Evolutionary conservation across 176 grass and related monocot genomes (phyloP).

Genomic region (Paspalum notatum): DNA sequence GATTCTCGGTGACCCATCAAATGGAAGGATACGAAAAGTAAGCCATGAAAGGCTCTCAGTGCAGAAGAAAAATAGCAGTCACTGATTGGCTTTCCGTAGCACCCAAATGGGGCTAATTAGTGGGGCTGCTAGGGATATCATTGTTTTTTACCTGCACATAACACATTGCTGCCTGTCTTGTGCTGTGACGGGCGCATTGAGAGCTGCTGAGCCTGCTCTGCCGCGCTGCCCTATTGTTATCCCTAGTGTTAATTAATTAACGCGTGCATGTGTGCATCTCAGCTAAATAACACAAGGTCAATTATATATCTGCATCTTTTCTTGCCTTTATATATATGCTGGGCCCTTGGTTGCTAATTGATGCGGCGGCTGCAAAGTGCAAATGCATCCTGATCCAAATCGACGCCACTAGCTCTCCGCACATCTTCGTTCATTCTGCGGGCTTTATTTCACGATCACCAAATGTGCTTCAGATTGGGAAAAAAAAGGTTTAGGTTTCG

Average conservation of each 20-base stretch:
- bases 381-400: constrained; percentile 25
- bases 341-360: neutral
- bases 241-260: too few relatives aligned
- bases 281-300: too few relatives aligned
- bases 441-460: constrained; percentile 45
- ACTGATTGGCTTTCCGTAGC: too few relatives aligned
- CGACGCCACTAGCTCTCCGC: constrained; percentile 36
- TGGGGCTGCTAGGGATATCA: constrained; percentile 36
- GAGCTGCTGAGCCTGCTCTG: too few relatives aligned
- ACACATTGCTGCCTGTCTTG: too few relatives aligned
- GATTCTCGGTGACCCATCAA: neutral
- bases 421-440: constrained; percentile 34
- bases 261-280: too few relatives aligned
- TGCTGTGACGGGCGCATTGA: too few relatives aligned
- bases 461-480: neutral
- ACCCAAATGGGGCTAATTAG: constrained; percentile 53
- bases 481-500: neutral
- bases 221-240: too few relatives aligned
- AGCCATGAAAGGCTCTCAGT: neutral
- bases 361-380: constrained; percentile 23
- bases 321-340: too few relatives aligned
- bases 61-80: too few relatives aligned
- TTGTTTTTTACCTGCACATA: too few relatives aligned
- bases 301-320: too few relatives aligned
- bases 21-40: neutral